Conservation (phyloP, 2,329 filamentous ascomycete genomes). For the Botryotinia globosa region DNA sequence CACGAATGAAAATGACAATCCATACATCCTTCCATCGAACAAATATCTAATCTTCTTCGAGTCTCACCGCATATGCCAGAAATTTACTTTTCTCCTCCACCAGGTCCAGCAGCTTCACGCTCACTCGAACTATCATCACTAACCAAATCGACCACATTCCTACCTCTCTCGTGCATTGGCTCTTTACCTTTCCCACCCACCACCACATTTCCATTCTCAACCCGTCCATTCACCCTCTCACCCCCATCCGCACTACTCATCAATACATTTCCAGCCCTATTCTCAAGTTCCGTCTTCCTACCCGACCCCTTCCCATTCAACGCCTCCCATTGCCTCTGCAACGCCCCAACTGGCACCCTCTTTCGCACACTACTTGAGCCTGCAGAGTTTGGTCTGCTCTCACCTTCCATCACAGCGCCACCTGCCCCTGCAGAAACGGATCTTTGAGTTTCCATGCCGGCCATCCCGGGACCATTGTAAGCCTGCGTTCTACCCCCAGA, state of each 20-base stretch:
- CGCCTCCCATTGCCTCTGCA: constrained; percentile 20
- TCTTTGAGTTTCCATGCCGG: background rate
- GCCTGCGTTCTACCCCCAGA: background rate
- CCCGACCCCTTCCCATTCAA: constrained; percentile 7
- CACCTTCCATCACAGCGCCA: background rate
- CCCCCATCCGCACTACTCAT: background rate
- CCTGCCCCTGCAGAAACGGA: background rate
- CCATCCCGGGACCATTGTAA: background rate
- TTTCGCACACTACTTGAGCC: background rate
- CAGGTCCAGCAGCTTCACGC: background rate
- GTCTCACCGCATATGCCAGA: too few species aligned
- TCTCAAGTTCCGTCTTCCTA: background rate
- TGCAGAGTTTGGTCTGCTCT: background rate
- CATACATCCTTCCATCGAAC: background rate
- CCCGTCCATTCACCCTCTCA: background rate
- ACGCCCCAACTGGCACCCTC: constrained; percentile 8
- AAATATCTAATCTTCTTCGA: too few species aligned
- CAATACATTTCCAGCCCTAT: background rate
- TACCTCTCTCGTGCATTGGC: background rate
- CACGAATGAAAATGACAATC: background rate
- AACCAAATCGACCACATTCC: background rate
- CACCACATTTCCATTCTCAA: background rate
- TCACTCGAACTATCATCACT: background rate
- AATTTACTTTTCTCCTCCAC: background rate
- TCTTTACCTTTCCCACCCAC: background rate